phyloP scores from a whole-genome alignment of 768 basidiomycete species.

The Rhodotorula graminis region DNA sequence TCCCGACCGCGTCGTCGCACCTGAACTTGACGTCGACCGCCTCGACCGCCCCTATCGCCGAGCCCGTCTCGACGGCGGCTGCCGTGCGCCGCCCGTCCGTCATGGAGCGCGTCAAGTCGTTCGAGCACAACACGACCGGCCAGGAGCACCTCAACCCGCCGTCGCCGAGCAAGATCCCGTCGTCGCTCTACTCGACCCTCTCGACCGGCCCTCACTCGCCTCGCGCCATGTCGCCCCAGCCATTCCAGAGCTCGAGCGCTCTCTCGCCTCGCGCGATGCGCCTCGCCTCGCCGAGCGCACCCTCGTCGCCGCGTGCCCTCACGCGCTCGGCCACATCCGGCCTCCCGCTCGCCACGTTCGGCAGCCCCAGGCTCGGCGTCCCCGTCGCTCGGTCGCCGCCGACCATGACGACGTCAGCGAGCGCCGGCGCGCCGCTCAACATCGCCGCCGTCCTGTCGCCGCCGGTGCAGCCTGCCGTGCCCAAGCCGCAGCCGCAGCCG shows the following conservation, averaged over 20 bases:
- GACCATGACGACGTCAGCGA: not conserved
- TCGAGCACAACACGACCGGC: slow-evolving; percentile 17
- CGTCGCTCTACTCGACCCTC: not conserved
- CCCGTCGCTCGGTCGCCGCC: slow-evolving; percentile 1
- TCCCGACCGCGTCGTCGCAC: not conserved
- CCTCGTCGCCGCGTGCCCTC: slow-evolving; percentile 17
- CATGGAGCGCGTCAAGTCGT: slow-evolving; percentile 34
- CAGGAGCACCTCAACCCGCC: slow-evolving; percentile 15
- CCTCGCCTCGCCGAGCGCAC: slow-evolving; percentile 11
- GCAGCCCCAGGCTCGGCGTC: slow-evolving; percentile 6
- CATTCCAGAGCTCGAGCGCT: not conserved
- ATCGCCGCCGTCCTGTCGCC: slow-evolving; percentile 5
- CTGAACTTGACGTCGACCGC: too few species aligned
- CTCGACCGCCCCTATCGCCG: too few species aligned
- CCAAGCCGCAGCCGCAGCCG: not conserved
- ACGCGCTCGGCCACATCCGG: slow-evolving; percentile 25
- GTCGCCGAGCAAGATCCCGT: slow-evolving; percentile 29
- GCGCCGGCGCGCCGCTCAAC: not conserved
- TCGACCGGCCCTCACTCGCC: slow-evolving; percentile 1
- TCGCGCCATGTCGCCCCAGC: not conserved
- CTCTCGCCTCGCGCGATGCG: slow-evolving; percentile 2
- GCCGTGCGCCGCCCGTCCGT: slow-evolving; percentile 27
- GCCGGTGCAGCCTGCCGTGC: not conserved
- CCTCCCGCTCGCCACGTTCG: slow-evolving; percentile 26
- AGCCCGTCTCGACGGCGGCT: not conserved